These are phyloP conservation scores for Durio zibethinus DNA, from an alignment of 345 rosid genomes.

Conservation along the genomic window DNA sequence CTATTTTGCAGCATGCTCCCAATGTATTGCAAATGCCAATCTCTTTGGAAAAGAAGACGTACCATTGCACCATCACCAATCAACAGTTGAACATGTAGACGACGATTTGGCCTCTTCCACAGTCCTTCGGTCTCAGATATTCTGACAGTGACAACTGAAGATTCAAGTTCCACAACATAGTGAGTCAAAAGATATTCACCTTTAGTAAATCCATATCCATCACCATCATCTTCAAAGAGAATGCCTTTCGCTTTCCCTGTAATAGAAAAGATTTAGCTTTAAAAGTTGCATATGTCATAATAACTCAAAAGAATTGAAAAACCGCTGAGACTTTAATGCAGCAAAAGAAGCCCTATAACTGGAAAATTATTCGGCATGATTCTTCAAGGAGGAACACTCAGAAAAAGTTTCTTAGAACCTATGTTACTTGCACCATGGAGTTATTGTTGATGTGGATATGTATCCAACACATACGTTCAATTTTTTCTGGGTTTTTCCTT, in stretches of 20 bases:
- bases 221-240: conserved; percentile 85
- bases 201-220: conserved; percentile 70
- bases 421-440: background rate
- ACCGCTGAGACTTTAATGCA: background rate
- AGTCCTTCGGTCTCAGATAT: conserved; percentile 65
- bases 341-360: background rate
- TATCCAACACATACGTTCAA: too few species aligned
- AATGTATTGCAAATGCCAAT: background rate
- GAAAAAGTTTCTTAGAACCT: background rate
- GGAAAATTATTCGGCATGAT: background rate
- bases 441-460: too few species aligned
- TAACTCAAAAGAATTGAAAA: background rate
- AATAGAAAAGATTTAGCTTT: conserved; percentile 8
- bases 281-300: background rate
- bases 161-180: conserved; percentile 57
- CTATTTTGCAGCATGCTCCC: background rate
- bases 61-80: conserved; percentile 88
- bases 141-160: conserved; percentile 57
- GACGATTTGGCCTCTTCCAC: conserved; percentile 82
- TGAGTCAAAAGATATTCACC: conserved; percentile 63
- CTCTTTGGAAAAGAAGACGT: conserved; percentile 12
- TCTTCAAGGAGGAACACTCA: background rate
- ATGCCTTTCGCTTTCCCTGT: conserved; percentile 74
- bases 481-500: too few species aligned
- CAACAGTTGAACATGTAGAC: conserved; percentile 57